A percentile compares a stretch with the other conserved stretches of the same genome.
Conservation (phyloP, 345 rosid genomes). For the Eucalyptus curtisii region DNA sequence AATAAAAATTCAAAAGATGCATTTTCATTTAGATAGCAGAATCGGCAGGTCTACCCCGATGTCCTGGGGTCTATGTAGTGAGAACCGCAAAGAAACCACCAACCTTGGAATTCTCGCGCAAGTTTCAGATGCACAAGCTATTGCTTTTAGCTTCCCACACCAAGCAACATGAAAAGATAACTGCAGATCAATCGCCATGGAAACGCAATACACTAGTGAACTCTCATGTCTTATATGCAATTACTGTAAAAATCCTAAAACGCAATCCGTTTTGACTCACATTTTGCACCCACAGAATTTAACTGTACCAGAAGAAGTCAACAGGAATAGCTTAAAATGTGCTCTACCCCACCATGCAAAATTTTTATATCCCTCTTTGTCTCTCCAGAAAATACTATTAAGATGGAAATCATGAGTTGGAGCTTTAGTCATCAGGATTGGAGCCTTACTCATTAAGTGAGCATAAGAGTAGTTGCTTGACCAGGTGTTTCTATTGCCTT, state of each 20-base stretch:
- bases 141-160: conserved; percentile 97
- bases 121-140: conserved; percentile 98
- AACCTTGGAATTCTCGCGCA: conserved; percentile 98
- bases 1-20: no score
- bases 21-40: no score
- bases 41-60: no score
- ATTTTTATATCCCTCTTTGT: neutral
- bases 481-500: no score
- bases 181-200: neutral
- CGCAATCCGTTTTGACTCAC: neutral
- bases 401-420: no score
- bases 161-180: conserved; percentile 47
- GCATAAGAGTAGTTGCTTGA: no score
- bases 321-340: neutral
- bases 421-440: no score
- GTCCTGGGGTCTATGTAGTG: neutral
- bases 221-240: neutral
- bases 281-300: neutral
- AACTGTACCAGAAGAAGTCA: neutral
- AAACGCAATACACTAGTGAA: neutral
- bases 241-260: neutral
- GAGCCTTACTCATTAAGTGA: no score
- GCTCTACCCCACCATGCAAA: neutral
- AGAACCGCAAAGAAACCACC: neutral
- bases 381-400: neutral